Conservation (phyloP, 441 rosid species). For the Dalechampia spathulata region DNA sequence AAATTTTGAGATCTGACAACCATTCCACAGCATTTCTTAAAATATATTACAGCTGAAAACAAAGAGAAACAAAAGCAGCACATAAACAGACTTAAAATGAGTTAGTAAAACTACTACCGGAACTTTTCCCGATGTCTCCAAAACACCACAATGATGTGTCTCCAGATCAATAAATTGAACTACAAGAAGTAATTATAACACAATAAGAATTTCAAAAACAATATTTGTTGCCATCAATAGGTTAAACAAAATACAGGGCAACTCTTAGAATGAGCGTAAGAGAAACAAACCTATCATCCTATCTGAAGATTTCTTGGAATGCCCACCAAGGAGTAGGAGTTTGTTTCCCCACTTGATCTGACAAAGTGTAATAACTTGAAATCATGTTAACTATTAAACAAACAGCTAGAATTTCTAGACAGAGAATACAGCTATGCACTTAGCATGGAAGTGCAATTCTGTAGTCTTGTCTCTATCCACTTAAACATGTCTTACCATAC, state of each 20-base stretch:
- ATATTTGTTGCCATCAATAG: not conserved
- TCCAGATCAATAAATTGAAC: slow-evolving; percentile 75
- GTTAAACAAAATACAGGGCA: slow-evolving; percentile 6
- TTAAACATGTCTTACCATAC: slow-evolving; percentile 41
- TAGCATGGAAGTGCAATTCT: not conserved
- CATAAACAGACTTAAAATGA: not conserved
- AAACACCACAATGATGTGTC: slow-evolving; percentile 46
- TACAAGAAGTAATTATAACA: slow-evolving; percentile 28
- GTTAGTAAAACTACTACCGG: slow-evolving; percentile 45
- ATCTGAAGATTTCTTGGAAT: slow-evolving; percentile 59
- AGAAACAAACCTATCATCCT: slow-evolving; percentile 52
- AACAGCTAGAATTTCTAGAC: not conserved
- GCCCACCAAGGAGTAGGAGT: slow-evolving; percentile 76
- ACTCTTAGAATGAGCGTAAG: slow-evolving; percentile 5
- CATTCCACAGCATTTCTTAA: not conserved
- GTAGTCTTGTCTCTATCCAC: not conserved
- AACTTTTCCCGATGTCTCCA: slow-evolving; percentile 66
- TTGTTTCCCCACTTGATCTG: slow-evolving; percentile 84
- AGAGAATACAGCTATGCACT: not conserved
- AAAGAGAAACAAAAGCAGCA: slow-evolving; percentile 1
- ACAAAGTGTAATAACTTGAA: slow-evolving; percentile 12
- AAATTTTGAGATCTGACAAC: slow-evolving; percentile 8
- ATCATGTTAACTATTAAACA: slow-evolving; percentile 3
- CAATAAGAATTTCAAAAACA: slow-evolving; percentile 15
- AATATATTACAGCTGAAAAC: slow-evolving; percentile 5